Evolutionary conservation across 306 rosid species (phyloP).

Genomic region (Cucurbita pepo): DNA sequence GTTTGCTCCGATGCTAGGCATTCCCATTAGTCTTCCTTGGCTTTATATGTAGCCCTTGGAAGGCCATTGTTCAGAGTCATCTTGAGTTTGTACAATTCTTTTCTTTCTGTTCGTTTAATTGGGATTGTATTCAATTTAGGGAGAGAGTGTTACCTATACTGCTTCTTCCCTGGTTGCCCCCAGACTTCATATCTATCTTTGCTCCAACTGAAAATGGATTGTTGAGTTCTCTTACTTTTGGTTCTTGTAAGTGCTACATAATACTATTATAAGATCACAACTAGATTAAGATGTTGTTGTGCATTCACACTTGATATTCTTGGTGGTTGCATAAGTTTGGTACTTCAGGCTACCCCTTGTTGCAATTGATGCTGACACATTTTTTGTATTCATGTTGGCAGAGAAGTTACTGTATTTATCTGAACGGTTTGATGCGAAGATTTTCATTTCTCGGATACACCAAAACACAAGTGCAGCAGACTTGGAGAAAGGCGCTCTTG

Average conservation of each 20-base stretch:
- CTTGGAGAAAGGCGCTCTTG: conserved; percentile 76
- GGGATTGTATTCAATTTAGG: background rate
- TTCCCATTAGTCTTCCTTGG: background rate
- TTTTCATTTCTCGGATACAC: conserved; percentile 84
- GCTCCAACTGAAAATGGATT: background rate
- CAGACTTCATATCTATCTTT: background rate
- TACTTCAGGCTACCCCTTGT: background rate
- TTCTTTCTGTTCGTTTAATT: background rate
- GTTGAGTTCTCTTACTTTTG: background rate
- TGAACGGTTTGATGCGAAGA: conserved; percentile 76
- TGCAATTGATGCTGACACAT: conserved; percentile 10
- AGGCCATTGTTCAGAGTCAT: background rate
- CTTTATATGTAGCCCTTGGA: background rate
- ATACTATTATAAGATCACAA: background rate
- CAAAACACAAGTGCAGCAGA: conserved; percentile 63
- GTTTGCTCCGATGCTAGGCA: background rate
- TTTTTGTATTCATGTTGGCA: conserved; percentile 30
- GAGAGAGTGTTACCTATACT: background rate
- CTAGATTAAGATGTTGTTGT: background rate
- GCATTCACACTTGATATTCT: background rate
- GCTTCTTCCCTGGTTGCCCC: background rate
- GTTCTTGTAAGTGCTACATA: background rate
- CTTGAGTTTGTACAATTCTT: background rate
- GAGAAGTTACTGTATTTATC: conserved; percentile 85
- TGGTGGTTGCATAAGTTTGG: background rate